These are phyloP conservation scores for Colletotrichum trifolii DNA, from an alignment of 2,329 filamentous ascomycete genomes.

Conservation along the genomic window DNA sequence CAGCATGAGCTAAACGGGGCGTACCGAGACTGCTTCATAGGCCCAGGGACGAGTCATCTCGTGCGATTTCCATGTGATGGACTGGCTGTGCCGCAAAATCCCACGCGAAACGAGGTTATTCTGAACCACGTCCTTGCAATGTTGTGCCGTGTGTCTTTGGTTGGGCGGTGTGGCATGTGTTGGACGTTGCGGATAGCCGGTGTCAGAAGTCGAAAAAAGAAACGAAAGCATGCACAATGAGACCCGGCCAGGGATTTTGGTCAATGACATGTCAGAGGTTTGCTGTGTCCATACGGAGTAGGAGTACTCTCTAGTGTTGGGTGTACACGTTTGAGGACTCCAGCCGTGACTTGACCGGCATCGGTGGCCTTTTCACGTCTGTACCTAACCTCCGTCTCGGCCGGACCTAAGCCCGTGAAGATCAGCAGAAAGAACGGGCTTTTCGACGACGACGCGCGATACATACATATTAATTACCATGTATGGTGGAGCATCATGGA, in stretches of 20 bases:
- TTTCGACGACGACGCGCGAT: no score
- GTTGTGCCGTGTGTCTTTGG: neutral
- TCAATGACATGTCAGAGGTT: slow-evolving; percentile 16
- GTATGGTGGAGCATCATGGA: no score
- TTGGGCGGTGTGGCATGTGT: slow-evolving; percentile 1
- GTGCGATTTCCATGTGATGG: slow-evolving; percentile 18
- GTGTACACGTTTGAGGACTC: slow-evolving; percentile 8
- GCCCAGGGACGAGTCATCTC: slow-evolving; percentile 14
- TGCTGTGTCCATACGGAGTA: slow-evolving; percentile 22
- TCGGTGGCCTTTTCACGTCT: slow-evolving; percentile 18
- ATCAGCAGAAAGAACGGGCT: neutral
- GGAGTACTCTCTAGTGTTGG: slow-evolving; percentile 1
- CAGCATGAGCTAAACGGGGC: slow-evolving; percentile 4
- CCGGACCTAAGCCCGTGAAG: slow-evolving; percentile 19
- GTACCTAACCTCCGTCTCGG: slow-evolving; percentile 12
- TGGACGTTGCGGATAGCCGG: slow-evolving; percentile 25
- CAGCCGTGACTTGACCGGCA: slow-evolving; percentile 11
- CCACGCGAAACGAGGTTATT: slow-evolving; percentile 13
- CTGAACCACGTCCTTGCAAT: neutral
- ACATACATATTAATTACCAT: no score
- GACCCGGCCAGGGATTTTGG: slow-evolving; percentile 14
- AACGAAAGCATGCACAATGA: slow-evolving; percentile 2
- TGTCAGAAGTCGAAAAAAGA: slow-evolving; percentile 27
- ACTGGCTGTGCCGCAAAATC: slow-evolving; percentile 22
- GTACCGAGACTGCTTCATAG: slow-evolving; percentile 4